These are phyloP conservation scores for Nakazawaea holstii DNA, from an alignment of 805 yeast species.

Conservation along the genomic window DNA sequence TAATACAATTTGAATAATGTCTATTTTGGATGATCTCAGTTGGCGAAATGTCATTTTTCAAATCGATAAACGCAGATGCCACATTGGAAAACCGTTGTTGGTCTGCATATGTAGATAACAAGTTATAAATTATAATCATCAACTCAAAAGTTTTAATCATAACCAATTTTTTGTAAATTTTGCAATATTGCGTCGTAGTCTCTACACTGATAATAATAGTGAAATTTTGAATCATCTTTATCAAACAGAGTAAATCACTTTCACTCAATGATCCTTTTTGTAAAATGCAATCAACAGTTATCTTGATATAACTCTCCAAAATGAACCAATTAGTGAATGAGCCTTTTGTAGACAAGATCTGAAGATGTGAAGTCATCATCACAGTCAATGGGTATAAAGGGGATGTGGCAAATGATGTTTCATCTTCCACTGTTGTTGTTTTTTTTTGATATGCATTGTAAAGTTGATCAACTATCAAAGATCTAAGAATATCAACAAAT, in stretches of 20 bases:
- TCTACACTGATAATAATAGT: not conserved
- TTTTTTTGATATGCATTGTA: not conserved
- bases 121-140: slow-evolving; percentile 1
- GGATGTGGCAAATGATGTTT: not conserved
- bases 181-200: not conserved
- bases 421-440: not conserved
- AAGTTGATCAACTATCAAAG: slow-evolving; percentile 1
- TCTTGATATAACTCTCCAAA: not conserved
- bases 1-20: too few species aligned
- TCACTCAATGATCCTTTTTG: not conserved
- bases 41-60: not conserved
- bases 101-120: not conserved
- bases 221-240: slow-evolving; percentile 3
- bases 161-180: not conserved
- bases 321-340: slow-evolving; percentile 2
- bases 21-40: too few species aligned
- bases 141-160: not conserved
- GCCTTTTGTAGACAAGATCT: not conserved
- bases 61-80: not conserved
- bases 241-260: not conserved
- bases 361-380: not conserved
- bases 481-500: not conserved
- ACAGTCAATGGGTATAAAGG: slow-evolving; percentile 1
- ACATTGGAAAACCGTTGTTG: not conserved
- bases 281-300: not conserved